A percentile compares a stretch with the other conserved stretches of the same genome.
These are phyloP conservation scores for Malus fusca DNA, from an alignment of 306 rosid species.

Conservation along the genomic window DNA sequence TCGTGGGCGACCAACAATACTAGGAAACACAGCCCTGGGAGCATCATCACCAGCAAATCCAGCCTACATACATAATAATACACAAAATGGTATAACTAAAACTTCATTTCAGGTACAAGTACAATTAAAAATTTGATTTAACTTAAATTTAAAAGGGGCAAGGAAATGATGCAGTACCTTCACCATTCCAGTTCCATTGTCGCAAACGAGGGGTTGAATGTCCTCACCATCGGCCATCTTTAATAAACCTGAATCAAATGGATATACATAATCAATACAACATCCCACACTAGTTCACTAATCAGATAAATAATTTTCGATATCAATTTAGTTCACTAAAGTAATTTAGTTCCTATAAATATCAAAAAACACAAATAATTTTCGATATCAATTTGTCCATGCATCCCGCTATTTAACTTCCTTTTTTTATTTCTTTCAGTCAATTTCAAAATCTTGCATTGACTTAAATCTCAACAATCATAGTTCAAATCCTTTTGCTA, in stretches of 20 bases:
- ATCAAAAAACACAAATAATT: not conserved
- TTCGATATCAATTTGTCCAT: not conserved
- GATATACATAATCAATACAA: not conserved
- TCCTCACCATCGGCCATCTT: conserved; percentile 91
- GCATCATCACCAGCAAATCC: conserved; percentile 99
- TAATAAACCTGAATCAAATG: conserved; percentile 28
- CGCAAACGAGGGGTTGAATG: conserved; percentile 96
- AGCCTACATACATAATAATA: conserved; percentile 39
- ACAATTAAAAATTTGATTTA: not conserved
- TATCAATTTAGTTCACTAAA: too few relatives aligned
- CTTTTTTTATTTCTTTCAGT: not conserved
- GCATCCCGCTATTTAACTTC: not conserved
- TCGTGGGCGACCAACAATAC: conserved; percentile 94
- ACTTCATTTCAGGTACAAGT: not conserved
- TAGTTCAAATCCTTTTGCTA: not conserved
- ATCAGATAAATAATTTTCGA: not conserved
- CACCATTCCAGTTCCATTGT: conserved; percentile 99
- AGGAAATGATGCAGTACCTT: conserved; percentile 41
- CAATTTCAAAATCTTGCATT: not conserved
- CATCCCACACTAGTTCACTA: not conserved
- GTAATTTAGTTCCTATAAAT: not conserved
- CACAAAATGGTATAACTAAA: not conserved
- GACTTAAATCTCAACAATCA: not conserved
- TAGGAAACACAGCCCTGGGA: conserved; percentile 94
- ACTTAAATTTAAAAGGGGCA: not conserved